These are phyloP conservation scores for Trypanosoma cruzi DNA, from an alignment of 208 protist genomes.

Conservation along the genomic window DNA sequence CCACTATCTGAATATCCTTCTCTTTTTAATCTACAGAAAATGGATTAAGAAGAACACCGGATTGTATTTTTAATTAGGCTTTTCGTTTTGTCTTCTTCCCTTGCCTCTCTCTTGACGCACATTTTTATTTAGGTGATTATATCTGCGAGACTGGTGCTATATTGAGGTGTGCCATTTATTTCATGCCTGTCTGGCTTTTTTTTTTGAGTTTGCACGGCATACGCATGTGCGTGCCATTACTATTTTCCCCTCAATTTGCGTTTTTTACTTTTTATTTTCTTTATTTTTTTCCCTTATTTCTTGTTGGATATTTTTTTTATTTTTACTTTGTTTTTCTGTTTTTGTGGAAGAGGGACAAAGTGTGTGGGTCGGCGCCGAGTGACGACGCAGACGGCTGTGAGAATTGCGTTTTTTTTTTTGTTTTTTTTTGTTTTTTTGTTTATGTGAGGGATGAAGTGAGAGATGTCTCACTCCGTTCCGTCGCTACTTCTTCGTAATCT, in stretches of 20 bases:
- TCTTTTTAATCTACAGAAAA: too few relatives aligned
- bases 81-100: background rate
- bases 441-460: background rate
- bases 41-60: too few relatives aligned
- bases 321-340: background rate
- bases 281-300: background rate
- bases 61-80: too few relatives aligned
- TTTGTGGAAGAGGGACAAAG: background rate
- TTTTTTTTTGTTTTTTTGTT: too few relatives aligned
- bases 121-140: background rate
- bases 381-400: background rate
- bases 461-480: constrained; percentile 10
- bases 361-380: background rate
- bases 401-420: background rate
- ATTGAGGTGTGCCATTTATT: too few relatives aligned
- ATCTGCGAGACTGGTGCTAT: too few relatives aligned
- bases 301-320: constrained; percentile 9
- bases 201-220: too few relatives aligned
- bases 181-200: too few relatives aligned
- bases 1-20: too few relatives aligned
- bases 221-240: background rate
- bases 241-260: background rate
- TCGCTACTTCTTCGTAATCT: constrained; percentile 71
- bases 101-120: background rate
- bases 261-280: constrained; percentile 1